Conservation (phyloP, 2,329 filamentous ascomycete species). For the Zarea fungicola region DNA sequence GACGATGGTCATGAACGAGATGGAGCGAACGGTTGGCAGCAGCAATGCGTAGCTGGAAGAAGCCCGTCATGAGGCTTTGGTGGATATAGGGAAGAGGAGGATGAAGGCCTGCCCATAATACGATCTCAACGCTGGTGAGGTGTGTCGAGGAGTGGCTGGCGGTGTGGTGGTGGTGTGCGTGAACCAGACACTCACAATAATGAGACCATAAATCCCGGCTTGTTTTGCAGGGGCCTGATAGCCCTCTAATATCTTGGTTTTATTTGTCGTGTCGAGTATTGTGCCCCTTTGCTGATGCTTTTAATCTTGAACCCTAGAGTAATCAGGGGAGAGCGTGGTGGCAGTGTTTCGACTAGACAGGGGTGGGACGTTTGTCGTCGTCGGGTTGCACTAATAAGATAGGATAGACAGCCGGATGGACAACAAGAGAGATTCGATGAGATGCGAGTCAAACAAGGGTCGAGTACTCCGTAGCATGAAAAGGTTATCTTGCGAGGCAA, state of each 20-base stretch:
- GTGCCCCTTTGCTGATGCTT: not conserved
- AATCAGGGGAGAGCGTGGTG: conserved; percentile 4
- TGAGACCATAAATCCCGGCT: too few relatives aligned
- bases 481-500: not conserved
- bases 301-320: conserved; percentile 1
- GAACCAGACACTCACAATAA: too few relatives aligned
- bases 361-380: not conserved
- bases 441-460: not conserved
- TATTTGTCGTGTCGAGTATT: too few relatives aligned
- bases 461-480: too few relatives aligned
- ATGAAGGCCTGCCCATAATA: not conserved
- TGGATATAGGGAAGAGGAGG: not conserved
- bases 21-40: conserved; percentile 40
- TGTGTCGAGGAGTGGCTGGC: too few relatives aligned
- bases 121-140: not conserved
- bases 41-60: conserved; percentile 43
- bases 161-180: too few relatives aligned
- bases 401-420: too few relatives aligned
- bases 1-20: conserved; percentile 40
- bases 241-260: too few relatives aligned
- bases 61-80: conserved; percentile 39
- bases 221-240: too few relatives aligned
- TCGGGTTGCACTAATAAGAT: too few relatives aligned
- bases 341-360: conserved; percentile 6
- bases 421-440: too few relatives aligned